Conservation (phyloP, 2,329 filamentous ascomycete species). For the Neofusicoccum parvum region DNA sequence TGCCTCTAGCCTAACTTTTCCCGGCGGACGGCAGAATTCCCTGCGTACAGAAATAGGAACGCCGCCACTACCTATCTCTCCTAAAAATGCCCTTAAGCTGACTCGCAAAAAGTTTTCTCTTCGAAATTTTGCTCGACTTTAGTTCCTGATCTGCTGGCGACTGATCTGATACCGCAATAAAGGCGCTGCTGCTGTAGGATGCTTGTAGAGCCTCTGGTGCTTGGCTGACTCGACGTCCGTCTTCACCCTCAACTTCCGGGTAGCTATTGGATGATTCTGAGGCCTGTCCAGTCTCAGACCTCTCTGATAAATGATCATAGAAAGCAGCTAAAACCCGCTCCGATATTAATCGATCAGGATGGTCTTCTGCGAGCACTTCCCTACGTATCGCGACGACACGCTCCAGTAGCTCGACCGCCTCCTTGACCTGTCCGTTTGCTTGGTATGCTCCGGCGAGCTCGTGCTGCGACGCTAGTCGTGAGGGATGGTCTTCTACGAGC, state of each 20-base stretch:
- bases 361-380: constrained; percentile 20
- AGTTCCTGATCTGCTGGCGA: not conserved
- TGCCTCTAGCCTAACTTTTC: not conserved
- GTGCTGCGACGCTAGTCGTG: not conserved
- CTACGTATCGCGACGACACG: constrained; percentile 14
- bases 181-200: not conserved
- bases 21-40: not conserved
- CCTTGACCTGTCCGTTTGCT: constrained; percentile 20
- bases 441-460: constrained; percentile 17
- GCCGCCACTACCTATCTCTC: not conserved
- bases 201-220: not conserved
- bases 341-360: not conserved
- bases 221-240: not conserved
- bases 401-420: constrained; percentile 21
- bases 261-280: not conserved
- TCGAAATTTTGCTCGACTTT: not conserved
- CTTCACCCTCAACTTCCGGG: not conserved
- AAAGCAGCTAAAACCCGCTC: not conserved
- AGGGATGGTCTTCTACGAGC: constrained; percentile 18
- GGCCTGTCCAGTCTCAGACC: not conserved
- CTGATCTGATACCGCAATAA: not conserved
- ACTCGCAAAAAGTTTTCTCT: not conserved
- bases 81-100: not conserved
- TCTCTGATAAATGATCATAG: not conserved
- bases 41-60: not conserved